A percentile compares a stretch with the other conserved stretches of the same genome.
Evolutionary conservation across 768 basidiomycete genomes (phyloP).

Genomic region (Leccinum olivaceopallidum): DNA sequence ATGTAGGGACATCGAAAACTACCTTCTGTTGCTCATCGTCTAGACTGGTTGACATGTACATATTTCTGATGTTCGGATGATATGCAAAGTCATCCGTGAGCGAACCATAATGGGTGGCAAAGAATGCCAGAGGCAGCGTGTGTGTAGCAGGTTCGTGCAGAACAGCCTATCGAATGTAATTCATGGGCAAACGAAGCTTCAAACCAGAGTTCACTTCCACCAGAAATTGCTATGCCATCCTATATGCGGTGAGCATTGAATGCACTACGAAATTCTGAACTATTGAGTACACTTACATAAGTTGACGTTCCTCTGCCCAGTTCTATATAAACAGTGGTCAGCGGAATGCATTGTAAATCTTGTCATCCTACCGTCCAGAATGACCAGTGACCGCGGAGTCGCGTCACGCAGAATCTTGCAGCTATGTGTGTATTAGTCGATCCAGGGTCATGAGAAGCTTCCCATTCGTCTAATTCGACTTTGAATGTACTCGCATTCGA

Average conservation of each 20-base stretch:
- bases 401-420: conserved; percentile 94
- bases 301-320: conserved; percentile 96
- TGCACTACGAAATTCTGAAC: conserved; percentile 11
- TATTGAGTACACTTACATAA: conserved; percentile 50
- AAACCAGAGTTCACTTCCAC: conserved; percentile 44
- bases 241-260: conserved; percentile 31
- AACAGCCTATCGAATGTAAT: conserved; percentile 60
- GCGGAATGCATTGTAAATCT: background rate
- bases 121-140: conserved; percentile 89
- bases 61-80: conserved; percentile 89
- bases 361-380: conserved; percentile 76
- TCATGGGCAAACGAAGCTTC: conserved; percentile 7
- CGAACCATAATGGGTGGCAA: conserved; percentile 97
- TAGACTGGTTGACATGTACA: conserved; percentile 95
- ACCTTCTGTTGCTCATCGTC: conserved; percentile 92
- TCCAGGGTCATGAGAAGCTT: conserved; percentile 8
- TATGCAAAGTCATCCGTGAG: conserved; percentile 92
- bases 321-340: conserved; percentile 49
- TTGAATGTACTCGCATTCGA: conserved; percentile 95
- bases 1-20: conserved; percentile 13
- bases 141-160: conserved; percentile 93
- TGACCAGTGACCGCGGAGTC: conserved; percentile 91
- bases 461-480: conserved; percentile 98
- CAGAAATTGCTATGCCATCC: conserved; percentile 98
- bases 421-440: conserved; percentile 39